A percentile compares a stretch with the other conserved stretches of the same genome.
phyloP scores from a whole-genome alignment of 768 basidiomycete species.

The Sarcodon aspratus region DNA sequence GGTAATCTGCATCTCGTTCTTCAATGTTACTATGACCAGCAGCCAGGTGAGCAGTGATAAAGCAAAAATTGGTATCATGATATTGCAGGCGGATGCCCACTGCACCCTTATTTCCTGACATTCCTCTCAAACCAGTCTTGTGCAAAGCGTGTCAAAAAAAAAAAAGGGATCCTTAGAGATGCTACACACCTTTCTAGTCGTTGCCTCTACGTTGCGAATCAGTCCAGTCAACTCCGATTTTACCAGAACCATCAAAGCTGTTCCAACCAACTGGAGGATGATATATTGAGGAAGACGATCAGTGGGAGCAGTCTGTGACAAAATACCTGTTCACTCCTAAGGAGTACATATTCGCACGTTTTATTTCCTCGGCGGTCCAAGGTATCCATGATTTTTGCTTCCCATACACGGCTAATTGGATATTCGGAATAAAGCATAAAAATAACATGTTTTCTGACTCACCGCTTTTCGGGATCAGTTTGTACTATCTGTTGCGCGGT shows the following conservation, averaged over 20 bases:
- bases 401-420: slow-evolving; percentile 71
- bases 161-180: not conserved
- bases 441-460: slow-evolving; percentile 5
- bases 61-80: slow-evolving; percentile 86
- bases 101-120: slow-evolving; percentile 97
- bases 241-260: slow-evolving; percentile 79
- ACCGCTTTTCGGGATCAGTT: slow-evolving; percentile 90
- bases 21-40: slow-evolving; percentile 88
- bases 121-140: slow-evolving; percentile 81
- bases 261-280: slow-evolving; percentile 76
- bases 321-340: slow-evolving; percentile 84
- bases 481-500: slow-evolving; percentile 97
- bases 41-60: slow-evolving; percentile 91
- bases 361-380: slow-evolving; percentile 62
- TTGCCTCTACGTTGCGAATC: slow-evolving; percentile 86
- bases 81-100: slow-evolving; percentile 90
- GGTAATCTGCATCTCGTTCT: slow-evolving; percentile 88
- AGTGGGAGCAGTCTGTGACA: not conserved
- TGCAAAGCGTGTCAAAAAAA: not conserved
- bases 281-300: not conserved
- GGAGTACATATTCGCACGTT: slow-evolving; percentile 65
- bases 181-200: slow-evolving; percentile 76
- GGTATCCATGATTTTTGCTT: slow-evolving; percentile 67
- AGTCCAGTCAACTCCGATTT: slow-evolving; percentile 64
- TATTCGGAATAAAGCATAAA: not conserved